phyloP scores from a whole-genome alignment of 139 green algal genomes.

The Eudorina sp. region DNA sequence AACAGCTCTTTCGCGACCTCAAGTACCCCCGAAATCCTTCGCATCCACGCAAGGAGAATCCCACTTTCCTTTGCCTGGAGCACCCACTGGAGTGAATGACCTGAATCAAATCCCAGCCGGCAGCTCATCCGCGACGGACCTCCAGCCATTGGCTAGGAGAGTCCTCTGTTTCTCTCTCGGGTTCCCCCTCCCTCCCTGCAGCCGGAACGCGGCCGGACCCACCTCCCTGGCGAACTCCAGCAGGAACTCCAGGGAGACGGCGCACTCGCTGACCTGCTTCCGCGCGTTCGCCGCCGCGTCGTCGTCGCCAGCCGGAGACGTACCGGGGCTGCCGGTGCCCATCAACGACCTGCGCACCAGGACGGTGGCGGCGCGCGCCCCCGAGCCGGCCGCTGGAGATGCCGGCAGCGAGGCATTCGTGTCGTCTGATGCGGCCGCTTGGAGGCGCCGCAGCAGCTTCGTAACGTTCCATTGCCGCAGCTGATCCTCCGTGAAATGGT shows the following conservation, averaged over 20 bases:
- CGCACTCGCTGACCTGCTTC: conserved; percentile 32
- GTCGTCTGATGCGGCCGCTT: conserved; percentile 9
- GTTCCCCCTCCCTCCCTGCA: too few species aligned
- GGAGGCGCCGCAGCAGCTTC: conserved; percentile 19
- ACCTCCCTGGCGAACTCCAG: conserved; percentile 40
- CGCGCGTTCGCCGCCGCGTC: not conserved
- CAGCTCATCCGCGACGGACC: too few species aligned
- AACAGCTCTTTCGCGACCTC: too few species aligned
- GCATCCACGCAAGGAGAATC: too few species aligned
- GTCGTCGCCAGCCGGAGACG: not conserved
- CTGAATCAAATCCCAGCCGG: too few species aligned
- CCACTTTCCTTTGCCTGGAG: too few species aligned
- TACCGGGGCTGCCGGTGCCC: too few species aligned
- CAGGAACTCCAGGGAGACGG: conserved; percentile 38
- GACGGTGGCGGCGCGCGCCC: conserved; percentile 12
- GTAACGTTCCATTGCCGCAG: conserved; percentile 32
- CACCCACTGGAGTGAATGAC: too few species aligned
- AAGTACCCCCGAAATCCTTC: too few species aligned
- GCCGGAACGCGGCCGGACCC: too few species aligned
- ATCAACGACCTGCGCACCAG: not conserved
- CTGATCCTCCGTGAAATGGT: conserved; percentile 30
- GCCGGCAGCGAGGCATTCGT: not conserved
- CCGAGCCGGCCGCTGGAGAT: conserved; percentile 4
- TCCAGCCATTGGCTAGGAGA: too few species aligned
- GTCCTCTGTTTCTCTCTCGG: too few species aligned